Base-by-base conservation (phyloP, 192 early-diverging fungal genomes). In the Gaertneriomyces semiglobifer region DNA sequence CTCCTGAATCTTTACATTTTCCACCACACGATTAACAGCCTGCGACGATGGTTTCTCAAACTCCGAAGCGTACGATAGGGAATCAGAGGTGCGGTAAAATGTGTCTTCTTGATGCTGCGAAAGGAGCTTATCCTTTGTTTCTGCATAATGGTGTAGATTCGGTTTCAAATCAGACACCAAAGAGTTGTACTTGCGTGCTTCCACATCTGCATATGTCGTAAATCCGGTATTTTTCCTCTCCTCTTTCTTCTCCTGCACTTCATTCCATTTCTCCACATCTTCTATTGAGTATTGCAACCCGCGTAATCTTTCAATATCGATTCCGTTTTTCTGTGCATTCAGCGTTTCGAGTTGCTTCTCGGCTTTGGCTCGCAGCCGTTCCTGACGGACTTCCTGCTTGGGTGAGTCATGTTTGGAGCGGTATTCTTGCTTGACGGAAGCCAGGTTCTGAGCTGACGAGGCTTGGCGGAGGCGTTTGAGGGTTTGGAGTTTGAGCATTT, bases 201-300 rank as follows among this genome's bases (percentile, higher is more conserved):
- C 89, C 44, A 88, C 83, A 69, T 97, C 94, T 14, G 80, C 75
- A 69, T 88, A 93, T 60, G 92, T 90, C 14, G 93, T 92, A 59
- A 97, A 97, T 25, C 88, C 92, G 48, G 79, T 82, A 43, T 96
- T 90, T 41, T 75, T 83, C 10, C 78, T 69, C 64, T 80, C 67
- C 12, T 66, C 79, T 61, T 90, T 88, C 66, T 87, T 84, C 39
- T 84, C 82, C 76, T 91, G 78, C 67, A 91, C 93, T 70, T 88
- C 83, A 44, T 93, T 85, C 90, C 91, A 94, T 33, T 76, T 78
- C 66, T 94, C 91, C 0, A 95, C 93, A 12, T 83, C 82, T 60
- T 95, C 92, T 8, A 88, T 87, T 14, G 92, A 90, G 65, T 94
- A 97, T 14, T 87, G 79, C 88, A 90, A 85, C 53, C 88, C 89